A percentile compares a stretch with the other conserved stretches of the same genome.
Evolutionary conservation across 2,329 filamentous ascomycete species (phyloP).

Genomic region (Sarocladium kiliense): DNA sequence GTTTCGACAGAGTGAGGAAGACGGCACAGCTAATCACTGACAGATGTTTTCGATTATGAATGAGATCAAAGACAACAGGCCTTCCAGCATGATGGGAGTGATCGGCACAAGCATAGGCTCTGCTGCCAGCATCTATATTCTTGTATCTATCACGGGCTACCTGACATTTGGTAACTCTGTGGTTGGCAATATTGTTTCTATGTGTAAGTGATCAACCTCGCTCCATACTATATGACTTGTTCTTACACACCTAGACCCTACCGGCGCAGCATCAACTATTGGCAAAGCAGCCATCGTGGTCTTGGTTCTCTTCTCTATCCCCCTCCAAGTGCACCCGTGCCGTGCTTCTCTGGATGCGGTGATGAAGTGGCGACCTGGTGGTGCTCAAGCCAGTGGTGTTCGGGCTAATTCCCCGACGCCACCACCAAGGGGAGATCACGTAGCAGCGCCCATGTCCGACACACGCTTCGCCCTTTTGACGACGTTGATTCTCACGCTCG

Average conservation of each 20-base stretch:
- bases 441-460: slow-evolving; percentile 70
- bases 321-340: slow-evolving; percentile 92
- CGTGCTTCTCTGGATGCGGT: slow-evolving; percentile 92
- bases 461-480: slow-evolving; percentile 85
- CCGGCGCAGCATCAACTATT: slow-evolving; percentile 72
- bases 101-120: slow-evolving; percentile 80
- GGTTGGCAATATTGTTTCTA: slow-evolving; percentile 86
- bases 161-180: slow-evolving; percentile 90
- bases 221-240: background rate
- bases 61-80: slow-evolving; percentile 82
- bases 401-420: slow-evolving; percentile 33
- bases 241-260: slow-evolving; percentile 25
- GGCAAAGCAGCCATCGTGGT: slow-evolving; percentile 93
- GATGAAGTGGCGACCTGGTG: slow-evolving; percentile 78
- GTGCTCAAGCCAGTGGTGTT: slow-evolving; percentile 30
- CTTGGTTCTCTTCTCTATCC: slow-evolving; percentile 93
- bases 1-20: background rate
- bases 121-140: slow-evolving; percentile 79
- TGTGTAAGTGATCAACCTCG: slow-evolving; percentile 57
- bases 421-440: slow-evolving; percentile 43
- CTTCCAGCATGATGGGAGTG: slow-evolving; percentile 67
- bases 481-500: slow-evolving; percentile 75
- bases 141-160: slow-evolving; percentile 93
- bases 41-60: slow-evolving; percentile 99
- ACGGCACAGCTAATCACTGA: slow-evolving; percentile 21